A percentile compares a stretch with the other conserved stretches of the same genome.
phyloP scores from a whole-genome alignment of 192 early-diverging fungal species.

The Thamnidium elegans region DNA sequence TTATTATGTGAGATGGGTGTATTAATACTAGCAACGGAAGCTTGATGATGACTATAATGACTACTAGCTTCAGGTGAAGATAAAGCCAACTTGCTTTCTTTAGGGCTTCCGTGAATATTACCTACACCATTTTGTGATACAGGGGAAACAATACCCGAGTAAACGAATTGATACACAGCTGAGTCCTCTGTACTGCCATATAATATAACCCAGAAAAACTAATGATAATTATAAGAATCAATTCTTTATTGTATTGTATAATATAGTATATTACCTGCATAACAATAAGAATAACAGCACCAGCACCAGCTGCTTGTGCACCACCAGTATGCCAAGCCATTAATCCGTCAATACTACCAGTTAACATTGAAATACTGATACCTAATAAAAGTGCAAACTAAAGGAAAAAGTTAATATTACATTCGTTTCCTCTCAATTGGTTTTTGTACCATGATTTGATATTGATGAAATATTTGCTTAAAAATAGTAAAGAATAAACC shows the following conservation, averaged over 20 bases:
- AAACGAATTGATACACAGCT: slow-evolving; percentile 15
- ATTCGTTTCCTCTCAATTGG: not conserved
- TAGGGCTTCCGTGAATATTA: not conserved
- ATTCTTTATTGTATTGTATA: too few species aligned
- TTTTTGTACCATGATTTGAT: slow-evolving; percentile 34
- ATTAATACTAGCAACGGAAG: not conserved
- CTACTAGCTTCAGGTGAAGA: not conserved
- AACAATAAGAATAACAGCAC: not conserved
- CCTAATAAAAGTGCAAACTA: slow-evolving; percentile 4
- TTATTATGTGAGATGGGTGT: not conserved
- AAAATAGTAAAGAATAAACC: slow-evolving; percentile 30
- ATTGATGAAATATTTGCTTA: slow-evolving; percentile 31
- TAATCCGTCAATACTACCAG: not conserved
- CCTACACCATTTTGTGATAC: slow-evolving; percentile 9
- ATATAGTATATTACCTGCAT: slow-evolving; percentile 18
- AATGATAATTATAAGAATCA: too few species aligned
- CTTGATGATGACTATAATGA: not conserved
- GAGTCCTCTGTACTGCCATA: slow-evolving; percentile 65
- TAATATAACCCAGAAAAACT: slow-evolving; percentile 63
- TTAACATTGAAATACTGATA: slow-evolving; percentile 19
- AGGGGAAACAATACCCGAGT: slow-evolving; percentile 10
- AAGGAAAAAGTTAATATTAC: too few species aligned
- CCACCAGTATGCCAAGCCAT: not conserved
- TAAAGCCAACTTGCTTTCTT: slow-evolving; percentile 10
- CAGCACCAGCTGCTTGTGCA: slow-evolving; percentile 16